Evolutionary conservation across 208 protist genomes (phyloP).

Genomic region (Trypanosomatidae sp.): DNA sequence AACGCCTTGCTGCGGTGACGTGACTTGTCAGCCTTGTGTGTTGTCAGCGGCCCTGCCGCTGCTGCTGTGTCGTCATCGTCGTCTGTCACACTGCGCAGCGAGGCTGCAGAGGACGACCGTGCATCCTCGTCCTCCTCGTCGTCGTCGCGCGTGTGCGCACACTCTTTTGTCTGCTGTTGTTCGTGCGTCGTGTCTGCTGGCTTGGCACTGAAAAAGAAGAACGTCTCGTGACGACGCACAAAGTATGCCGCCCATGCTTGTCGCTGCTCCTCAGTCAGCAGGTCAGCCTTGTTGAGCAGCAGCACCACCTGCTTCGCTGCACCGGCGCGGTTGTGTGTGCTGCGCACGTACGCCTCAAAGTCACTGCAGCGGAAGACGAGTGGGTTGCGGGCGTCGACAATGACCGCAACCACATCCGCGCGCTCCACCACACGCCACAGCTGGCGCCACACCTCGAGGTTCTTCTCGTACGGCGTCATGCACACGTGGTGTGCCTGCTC

Average conservation of each 20-base stretch:
- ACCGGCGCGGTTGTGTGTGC: constrained; percentile 43
- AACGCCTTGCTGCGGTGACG: constrained; percentile 68
- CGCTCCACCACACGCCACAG: constrained; percentile 98
- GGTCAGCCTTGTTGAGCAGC: constrained; percentile 98
- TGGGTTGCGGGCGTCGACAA: constrained; percentile 96
- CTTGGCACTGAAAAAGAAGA: constrained; percentile 90
- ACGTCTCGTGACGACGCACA: constrained; percentile 41
- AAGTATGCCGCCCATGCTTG: constrained; percentile 92
- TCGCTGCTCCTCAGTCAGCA: constrained; percentile 91
- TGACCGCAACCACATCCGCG: constrained; percentile 89
- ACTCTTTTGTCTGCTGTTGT: background rate
- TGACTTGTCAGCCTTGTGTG: constrained; percentile 37
- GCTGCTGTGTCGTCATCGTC: constrained; percentile 18
- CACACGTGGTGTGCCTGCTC: constrained; percentile 91
- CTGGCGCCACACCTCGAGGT: constrained; percentile 99
- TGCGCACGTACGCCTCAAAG: constrained; percentile 80
- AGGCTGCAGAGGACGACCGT: background rate
- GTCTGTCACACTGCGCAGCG: background rate
- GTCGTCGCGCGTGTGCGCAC: background rate
- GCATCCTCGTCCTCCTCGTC: background rate
- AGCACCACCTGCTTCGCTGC: constrained; percentile 81
- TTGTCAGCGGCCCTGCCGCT: constrained; percentile 15
- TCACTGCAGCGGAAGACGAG: constrained; percentile 90
- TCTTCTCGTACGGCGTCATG: constrained; percentile 98
- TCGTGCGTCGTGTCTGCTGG: constrained; percentile 5